A percentile compares a stretch with the other conserved stretches of the same genome.
phyloP scores from a whole-genome alignment of 768 basidiomycete genomes.

The Xerocomellus amylosporus region DNA sequence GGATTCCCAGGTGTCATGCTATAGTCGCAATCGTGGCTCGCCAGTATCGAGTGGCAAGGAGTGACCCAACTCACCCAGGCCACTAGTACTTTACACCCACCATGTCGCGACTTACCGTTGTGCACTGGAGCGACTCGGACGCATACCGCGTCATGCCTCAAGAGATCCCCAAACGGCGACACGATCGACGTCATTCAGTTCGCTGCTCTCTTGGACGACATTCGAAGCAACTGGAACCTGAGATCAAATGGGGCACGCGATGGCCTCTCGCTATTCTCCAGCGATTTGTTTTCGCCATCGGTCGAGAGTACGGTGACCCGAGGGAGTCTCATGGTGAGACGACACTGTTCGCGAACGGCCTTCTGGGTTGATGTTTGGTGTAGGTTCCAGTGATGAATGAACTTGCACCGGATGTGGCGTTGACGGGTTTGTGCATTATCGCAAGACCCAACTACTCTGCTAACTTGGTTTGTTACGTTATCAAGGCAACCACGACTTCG shows the following conservation, averaged over 20 bases:
- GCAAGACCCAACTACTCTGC: neutral
- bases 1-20: neutral
- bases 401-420: constrained; percentile 68
- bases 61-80: neutral
- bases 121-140: constrained; percentile 83
- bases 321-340: constrained; percentile 83
- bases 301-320: constrained; percentile 85
- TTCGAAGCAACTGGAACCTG: constrained; percentile 56
- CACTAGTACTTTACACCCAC: neutral
- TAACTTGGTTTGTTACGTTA: neutral
- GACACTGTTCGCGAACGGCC: neutral
- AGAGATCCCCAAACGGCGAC: constrained; percentile 54
- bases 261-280: constrained; percentile 82
- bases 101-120: constrained; percentile 43
- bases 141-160: constrained; percentile 78
- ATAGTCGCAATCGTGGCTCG: neutral
- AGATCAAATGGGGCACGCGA: constrained; percentile 52
- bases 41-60: neutral
- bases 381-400: constrained; percentile 84
- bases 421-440: constrained; percentile 57
- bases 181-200: constrained; percentile 90
- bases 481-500: constrained; percentile 88
- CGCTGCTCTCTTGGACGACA: constrained; percentile 61
- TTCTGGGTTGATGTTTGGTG: neutral
- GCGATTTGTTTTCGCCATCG: constrained; percentile 85